Evolutionary conservation across 1,284 basidiomycete species (phyloP).

Genomic region (Ustilago trichophora): DNA sequence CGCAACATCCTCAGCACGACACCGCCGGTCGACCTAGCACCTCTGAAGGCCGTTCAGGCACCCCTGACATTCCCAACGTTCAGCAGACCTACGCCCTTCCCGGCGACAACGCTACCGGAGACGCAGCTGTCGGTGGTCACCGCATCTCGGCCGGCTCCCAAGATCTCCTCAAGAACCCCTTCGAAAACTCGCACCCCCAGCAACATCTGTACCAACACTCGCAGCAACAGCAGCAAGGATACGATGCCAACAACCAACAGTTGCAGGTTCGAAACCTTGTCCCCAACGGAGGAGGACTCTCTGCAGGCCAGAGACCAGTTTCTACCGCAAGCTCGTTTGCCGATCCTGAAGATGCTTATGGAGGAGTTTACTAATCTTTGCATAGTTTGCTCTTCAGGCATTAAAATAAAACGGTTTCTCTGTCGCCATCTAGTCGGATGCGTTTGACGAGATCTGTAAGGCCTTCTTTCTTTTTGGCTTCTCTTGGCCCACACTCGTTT

Average conservation of each 20-base stretch:
- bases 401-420: too few relatives aligned
- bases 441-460: too few relatives aligned
- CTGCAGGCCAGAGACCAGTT: conserved; percentile 45
- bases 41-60: conserved; percentile 47
- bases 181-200: too few relatives aligned
- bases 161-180: conserved; percentile 8
- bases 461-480: too few relatives aligned
- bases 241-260: too few relatives aligned
- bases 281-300: conserved; percentile 7
- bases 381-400: neutral
- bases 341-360: conserved; percentile 53
- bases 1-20: neutral
- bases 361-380: conserved; percentile 47
- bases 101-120: too few relatives aligned
- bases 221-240: conserved; percentile 1
- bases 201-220: neutral
- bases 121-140: conserved; percentile 5
- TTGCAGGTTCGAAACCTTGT: conserved; percentile 43
- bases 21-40: conserved; percentile 50
- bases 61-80: conserved; percentile 56
- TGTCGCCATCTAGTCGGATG: too few relatives aligned
- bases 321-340: conserved; percentile 46
- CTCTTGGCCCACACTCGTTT: too few relatives aligned
- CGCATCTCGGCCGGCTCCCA: conserved; percentile 8
- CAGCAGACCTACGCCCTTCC: conserved; percentile 53